Base-by-base conservation (phyloP, 768 basidiomycete species). In the Lactarius pseudohatsudake region DNA sequence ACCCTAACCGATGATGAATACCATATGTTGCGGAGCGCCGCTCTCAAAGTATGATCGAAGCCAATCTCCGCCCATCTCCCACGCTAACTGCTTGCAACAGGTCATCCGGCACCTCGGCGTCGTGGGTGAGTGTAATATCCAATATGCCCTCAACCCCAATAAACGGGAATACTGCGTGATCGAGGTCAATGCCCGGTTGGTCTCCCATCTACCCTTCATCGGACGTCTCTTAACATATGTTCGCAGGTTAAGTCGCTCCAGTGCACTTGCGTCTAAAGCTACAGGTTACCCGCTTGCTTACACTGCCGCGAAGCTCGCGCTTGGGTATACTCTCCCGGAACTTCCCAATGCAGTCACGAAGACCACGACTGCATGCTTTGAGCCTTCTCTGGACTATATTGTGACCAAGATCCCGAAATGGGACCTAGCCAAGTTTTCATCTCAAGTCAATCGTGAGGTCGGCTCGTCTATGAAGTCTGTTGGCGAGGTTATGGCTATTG, bases 321-420 rank as follows among this genome's bases (percentile, higher is more conserved):
- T 98, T 58, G 97, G 97, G 57, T 87, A 98, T 77, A 98, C 97
- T 20, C 88, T 99, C 36, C 96, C 96, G 6, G 96, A 98, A 81
- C 85, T 98, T 26, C 96, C 96, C 16, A 99, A 99, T 77, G 96
- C 97, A 47, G 97, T 99, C 69, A 99, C 97, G 59, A 99, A 98
- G 81, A 96, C 95, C 3, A 99, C 97, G 1, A 98, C 97, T 11
- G 97, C 97, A 2, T 98, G 97, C 79, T 99, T 98, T 78, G 97
- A 99, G 75, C 96, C 97, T 30, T 96, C 96, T 9, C 83, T 99
- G 54, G 97, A 99, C 77, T 99, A 99, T 78, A 97, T 99, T 74
- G 97, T 99, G 67, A 97, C 95, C 58, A 99, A 99, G 80, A 98
- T 99, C 70, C 97, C 97, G 68, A 98, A 98, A 77, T 98, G 97